Conservation (phyloP, 495 filamentous ascomycete species). For the Aspergillus ellipticus region DNA sequence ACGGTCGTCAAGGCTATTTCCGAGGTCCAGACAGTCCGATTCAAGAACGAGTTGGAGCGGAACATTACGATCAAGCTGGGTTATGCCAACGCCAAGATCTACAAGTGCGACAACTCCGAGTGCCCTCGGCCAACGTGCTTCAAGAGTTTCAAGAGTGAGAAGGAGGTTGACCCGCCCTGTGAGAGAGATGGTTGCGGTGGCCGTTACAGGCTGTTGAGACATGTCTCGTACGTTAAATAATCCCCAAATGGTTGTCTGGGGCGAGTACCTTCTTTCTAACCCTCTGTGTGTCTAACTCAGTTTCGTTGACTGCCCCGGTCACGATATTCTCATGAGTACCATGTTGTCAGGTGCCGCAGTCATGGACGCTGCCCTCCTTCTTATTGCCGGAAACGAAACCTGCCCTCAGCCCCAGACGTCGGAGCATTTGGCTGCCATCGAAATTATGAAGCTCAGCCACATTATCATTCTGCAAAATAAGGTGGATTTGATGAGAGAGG, state of each 20-base stretch:
- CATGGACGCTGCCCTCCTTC: slow-evolving; percentile 95
- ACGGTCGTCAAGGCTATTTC: slow-evolving; percentile 99
- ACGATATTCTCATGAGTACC: slow-evolving; percentile 99
- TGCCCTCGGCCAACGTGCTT: slow-evolving; percentile 95
- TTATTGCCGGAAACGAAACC: slow-evolving; percentile 98
- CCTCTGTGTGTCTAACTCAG: slow-evolving; percentile 6
- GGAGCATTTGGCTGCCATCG: slow-evolving; percentile 96
- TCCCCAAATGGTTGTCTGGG: background rate
- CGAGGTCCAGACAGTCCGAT: slow-evolving; percentile 95
- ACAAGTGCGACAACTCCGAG: slow-evolving; percentile 89
- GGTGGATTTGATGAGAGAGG: slow-evolving; percentile 95
- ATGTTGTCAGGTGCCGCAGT: slow-evolving; percentile 99
- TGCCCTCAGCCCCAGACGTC: slow-evolving; percentile 99
- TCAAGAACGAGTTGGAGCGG: slow-evolving; percentile 98
- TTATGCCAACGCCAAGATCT: slow-evolving; percentile 99
- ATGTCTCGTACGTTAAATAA: slow-evolving; percentile 71
- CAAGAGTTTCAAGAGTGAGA: slow-evolving; percentile 95
- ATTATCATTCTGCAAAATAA: slow-evolving; percentile 99
- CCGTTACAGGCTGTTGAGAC: slow-evolving; percentile 76
- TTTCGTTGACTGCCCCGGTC: slow-evolving; percentile 98
- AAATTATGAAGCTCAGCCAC: slow-evolving; percentile 98
- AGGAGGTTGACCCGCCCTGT: slow-evolving; percentile 92
- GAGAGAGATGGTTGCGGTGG: slow-evolving; percentile 88
- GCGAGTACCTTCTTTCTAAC: background rate
- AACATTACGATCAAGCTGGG: slow-evolving; percentile 99